Conservation (phyloP, 345 rosid genomes). For the Lenwebbia sp. region DNA sequence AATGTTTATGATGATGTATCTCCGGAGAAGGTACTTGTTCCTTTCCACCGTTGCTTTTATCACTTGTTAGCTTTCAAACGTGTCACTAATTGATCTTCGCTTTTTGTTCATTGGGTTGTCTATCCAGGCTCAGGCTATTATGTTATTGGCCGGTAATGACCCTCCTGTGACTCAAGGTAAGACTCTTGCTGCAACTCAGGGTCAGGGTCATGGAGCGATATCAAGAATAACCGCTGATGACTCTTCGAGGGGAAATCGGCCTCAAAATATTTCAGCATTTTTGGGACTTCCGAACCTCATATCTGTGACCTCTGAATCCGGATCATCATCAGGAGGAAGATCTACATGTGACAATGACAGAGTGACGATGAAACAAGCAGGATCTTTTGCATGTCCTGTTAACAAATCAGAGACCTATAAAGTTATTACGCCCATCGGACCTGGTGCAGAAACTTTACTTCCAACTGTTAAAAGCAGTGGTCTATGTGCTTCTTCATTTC, state of each 20-base stretch:
- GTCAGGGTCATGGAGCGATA: background rate
- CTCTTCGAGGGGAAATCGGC: background rate
- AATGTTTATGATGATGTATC: constrained; percentile 57
- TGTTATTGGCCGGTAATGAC: constrained; percentile 60
- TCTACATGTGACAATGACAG: background rate
- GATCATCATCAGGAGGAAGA: background rate
- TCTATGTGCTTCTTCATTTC: background rate
- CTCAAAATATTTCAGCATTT: background rate
- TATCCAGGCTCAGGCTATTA: constrained; percentile 73
- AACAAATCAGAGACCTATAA: background rate
- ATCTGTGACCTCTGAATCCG: background rate
- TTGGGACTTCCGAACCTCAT: background rate
- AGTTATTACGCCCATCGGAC: background rate
- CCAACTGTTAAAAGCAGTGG: background rate
- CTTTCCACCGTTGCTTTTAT: background rate
- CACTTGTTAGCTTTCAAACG: background rate
- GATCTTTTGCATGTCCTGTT: background rate
- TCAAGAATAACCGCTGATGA: background rate
- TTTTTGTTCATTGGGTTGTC: background rate
- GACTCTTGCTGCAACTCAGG: constrained; percentile 16
- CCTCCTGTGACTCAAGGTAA: constrained; percentile 3
- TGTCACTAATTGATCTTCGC: background rate
- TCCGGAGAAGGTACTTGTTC: constrained; percentile 45
- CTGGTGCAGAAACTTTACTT: background rate
- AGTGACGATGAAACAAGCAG: background rate